Evolutionary conservation across 2,329 filamentous ascomycete species (phyloP).

Genomic region (Epichloe elymi): DNA sequence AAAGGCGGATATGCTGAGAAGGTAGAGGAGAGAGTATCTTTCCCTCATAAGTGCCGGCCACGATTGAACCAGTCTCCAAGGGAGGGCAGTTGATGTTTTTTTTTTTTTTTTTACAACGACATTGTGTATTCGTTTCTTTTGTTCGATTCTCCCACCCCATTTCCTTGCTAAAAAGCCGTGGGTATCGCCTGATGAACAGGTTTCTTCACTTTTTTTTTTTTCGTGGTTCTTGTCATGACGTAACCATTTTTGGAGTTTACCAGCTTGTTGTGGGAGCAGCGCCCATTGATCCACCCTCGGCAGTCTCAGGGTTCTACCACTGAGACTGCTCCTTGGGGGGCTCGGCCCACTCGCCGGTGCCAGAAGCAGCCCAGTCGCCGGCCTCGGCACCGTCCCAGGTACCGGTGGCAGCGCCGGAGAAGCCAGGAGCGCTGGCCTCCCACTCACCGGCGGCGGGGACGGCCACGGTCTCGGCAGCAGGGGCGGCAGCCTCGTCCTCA

Average conservation of each 20-base stretch:
- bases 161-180: background rate
- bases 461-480: conserved; percentile 69
- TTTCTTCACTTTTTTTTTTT: background rate
- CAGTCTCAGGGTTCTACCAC: conserved; percentile 31
- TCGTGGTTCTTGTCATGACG: background rate
- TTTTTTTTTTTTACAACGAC: background rate
- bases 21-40: conserved; percentile 64
- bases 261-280: conserved; percentile 5
- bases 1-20: conserved; percentile 7
- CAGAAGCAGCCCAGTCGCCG: conserved; percentile 52
- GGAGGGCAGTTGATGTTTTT: background rate
- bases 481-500: conserved; percentile 72
- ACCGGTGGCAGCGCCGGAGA: conserved; percentile 44
- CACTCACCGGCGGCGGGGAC: conserved; percentile 58
- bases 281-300: conserved; percentile 4
- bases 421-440: conserved; percentile 66
- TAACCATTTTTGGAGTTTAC: conserved; percentile 6
- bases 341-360: conserved; percentile 54
- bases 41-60: conserved; percentile 91
- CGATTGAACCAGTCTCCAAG: conserved; percentile 30
- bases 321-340: conserved; percentile 40
- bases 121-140: conserved; percentile 6
- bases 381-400: conserved; percentile 44
- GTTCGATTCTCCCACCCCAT: background rate
- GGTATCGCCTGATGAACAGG: conserved; percentile 3